Evolutionary conservation across 192 early-diverging fungal genomes (phyloP).

Genomic region (Pilobolus umbonatus): DNA sequence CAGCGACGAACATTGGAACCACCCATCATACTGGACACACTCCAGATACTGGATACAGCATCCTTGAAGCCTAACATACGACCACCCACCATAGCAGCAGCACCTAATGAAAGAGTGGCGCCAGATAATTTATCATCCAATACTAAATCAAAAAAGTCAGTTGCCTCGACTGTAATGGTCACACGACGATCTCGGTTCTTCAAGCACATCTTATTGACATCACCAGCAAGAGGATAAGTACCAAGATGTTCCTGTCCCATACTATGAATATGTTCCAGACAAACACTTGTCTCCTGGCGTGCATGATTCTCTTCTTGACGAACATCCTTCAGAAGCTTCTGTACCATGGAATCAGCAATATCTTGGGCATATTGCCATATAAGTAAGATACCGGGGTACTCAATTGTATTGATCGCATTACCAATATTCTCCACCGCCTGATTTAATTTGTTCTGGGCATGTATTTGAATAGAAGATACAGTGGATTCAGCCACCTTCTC

Average conservation of each 20-base stretch:
- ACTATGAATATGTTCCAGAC: slow-evolving; percentile 39
- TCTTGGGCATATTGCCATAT: slow-evolving; percentile 86
- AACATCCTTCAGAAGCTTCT: slow-evolving; percentile 59
- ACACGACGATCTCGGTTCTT: slow-evolving; percentile 18
- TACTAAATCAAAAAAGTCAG: slow-evolving; percentile 37
- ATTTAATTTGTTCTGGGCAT: slow-evolving; percentile 31
- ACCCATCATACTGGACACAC: slow-evolving; percentile 55
- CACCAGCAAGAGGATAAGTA: slow-evolving; percentile 17
- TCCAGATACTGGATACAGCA: slow-evolving; percentile 31
- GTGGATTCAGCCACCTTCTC: slow-evolving; percentile 57
- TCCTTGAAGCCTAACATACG: slow-evolving; percentile 32
- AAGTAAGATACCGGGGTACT: slow-evolving; percentile 77
- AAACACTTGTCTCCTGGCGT: slow-evolving; percentile 31
- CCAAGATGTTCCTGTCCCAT: slow-evolving; percentile 34
- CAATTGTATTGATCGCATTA: slow-evolving; percentile 57
- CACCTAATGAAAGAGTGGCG: slow-evolving; percentile 23
- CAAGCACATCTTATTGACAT: slow-evolving; percentile 25
- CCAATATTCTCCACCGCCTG: slow-evolving; percentile 67
- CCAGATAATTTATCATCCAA: slow-evolving; percentile 32
- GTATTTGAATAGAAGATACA: slow-evolving; percentile 50
- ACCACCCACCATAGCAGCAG: slow-evolving; percentile 30
- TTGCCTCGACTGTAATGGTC: slow-evolving; percentile 23
- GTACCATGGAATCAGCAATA: slow-evolving; percentile 64
- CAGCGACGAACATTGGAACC: slow-evolving; percentile 57
- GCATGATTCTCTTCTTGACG: slow-evolving; percentile 56